Base-by-base conservation (phyloP, 768 basidiomycete genomes). In the Panus rudis region DNA sequence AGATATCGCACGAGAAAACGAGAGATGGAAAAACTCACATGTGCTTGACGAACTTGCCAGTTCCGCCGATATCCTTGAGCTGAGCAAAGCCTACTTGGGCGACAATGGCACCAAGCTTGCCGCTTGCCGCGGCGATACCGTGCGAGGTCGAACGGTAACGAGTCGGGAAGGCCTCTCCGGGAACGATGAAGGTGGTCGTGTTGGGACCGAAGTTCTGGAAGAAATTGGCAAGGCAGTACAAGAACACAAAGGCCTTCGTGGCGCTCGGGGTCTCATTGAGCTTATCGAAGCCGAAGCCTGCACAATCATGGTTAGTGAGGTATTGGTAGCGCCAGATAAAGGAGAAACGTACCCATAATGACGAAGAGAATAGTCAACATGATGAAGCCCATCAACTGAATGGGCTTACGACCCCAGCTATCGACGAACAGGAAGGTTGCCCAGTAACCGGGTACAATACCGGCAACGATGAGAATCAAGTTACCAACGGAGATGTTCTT, bases 171-270 rank as follows among this genome's bases (percentile, higher is more conserved):
- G 60, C 62, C 47, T 72, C 71, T 16, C 67, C 66, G 24, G 71
- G 69, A 20, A 69, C 52, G 49, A 71, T 61, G 55, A 71, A 71
- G 22, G 67, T 69, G 5, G 67, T 69, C 13, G 64, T 65, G 47
- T 68, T 69, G 16, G 67, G 65, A 6, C 69, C 68, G 44, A 70
- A 70, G 55, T 70, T 70, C 55, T 69, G 65, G 61, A 68, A 66
- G 55, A 67, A 63, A 43, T 67, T 67, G 13, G 66, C 53, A 33
- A 70, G 44, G 43, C 68, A 66, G 58, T 66, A 71, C 25, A 64
- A 51, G 37, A 60, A 60, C 46, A 70, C 60, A 53, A 71, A 62
- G 19, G 54, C 55, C 12, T 52, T 60, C 13, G 46, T 52, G 43
- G 51, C 57, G 39, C 40, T 39, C 27, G 33, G 37, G 8, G 59